Conservation (phyloP, 495 filamentous ascomycete species). For the Aspergillus hancockii region DNA sequence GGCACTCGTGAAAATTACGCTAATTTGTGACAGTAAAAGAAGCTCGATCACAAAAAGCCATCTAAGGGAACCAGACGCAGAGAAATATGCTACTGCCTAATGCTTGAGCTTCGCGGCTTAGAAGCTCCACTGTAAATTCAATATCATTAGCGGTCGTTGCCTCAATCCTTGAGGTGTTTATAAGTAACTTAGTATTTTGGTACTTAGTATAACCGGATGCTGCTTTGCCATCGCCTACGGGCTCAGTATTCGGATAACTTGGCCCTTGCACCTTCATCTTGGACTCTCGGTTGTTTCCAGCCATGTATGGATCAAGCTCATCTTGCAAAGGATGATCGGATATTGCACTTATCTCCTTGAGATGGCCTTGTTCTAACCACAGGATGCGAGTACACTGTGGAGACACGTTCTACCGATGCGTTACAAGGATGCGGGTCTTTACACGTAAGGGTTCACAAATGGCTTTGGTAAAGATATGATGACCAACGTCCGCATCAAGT, state of each 20-base stretch:
- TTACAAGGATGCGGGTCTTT: slow-evolving; percentile 88
- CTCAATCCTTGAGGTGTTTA: neutral
- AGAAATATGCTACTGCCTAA: slow-evolving; percentile 4
- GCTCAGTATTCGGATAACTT: no score
- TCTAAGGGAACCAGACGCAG: neutral
- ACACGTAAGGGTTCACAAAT: slow-evolving; percentile 77
- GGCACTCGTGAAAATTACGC: neutral
- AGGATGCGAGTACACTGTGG: slow-evolving; percentile 87
- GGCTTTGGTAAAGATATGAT: slow-evolving; percentile 94
- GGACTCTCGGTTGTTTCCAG: neutral
- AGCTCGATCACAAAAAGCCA: neutral
- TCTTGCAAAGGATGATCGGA: slow-evolving; percentile 79
- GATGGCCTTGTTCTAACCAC: slow-evolving; percentile 83
- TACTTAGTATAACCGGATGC: neutral
- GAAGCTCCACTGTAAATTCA: neutral
- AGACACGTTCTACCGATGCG: slow-evolving; percentile 91
- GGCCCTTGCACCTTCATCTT: neutral
- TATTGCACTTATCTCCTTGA: slow-evolving; percentile 84
- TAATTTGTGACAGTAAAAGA: neutral
- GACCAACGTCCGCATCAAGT: slow-evolving; percentile 84
- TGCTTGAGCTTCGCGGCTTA: neutral
- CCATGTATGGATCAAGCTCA: slow-evolving; percentile 71
- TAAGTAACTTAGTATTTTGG: neutral
- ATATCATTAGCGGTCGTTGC: neutral
- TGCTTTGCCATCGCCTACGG: neutral